Percentiles rank a stretch among this genome's conserved stretches.
These are phyloP conservation scores for Candida sphagnicola DNA, from an alignment of 805 yeast species.

Conservation along the genomic window DNA sequence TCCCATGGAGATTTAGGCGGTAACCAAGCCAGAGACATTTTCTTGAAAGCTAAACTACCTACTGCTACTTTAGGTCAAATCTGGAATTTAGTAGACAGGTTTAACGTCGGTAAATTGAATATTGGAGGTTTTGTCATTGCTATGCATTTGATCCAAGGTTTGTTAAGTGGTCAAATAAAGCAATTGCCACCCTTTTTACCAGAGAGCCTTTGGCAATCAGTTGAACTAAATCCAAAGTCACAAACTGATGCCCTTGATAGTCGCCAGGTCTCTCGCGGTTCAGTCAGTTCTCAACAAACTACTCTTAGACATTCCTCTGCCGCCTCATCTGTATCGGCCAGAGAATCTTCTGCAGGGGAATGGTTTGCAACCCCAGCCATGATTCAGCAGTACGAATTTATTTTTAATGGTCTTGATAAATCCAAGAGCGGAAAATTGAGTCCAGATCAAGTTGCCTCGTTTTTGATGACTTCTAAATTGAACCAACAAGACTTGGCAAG, in stretches of 20 bases:
- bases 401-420: conserved; percentile 78
- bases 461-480: conserved; percentile 82
- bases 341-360: conserved; percentile 26
- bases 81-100: conserved; percentile 84
- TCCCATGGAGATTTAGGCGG: conserved; percentile 62
- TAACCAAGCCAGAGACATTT: conserved; percentile 76
- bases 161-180: conserved; percentile 60
- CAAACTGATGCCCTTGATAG: neutral
- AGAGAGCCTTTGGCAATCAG: conserved; percentile 39
- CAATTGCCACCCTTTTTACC: conserved; percentile 48
- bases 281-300: conserved; percentile 32
- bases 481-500: conserved; percentile 80
- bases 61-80: conserved; percentile 74
- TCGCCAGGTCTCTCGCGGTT: conserved; percentile 28
- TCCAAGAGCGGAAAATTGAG: conserved; percentile 56
- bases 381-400: conserved; percentile 70
- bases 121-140: conserved; percentile 83
- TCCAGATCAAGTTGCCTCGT: conserved; percentile 81
- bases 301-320: conserved; percentile 26
- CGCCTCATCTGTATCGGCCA: conserved; percentile 8
- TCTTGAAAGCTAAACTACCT: conserved; percentile 84
- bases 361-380: conserved; percentile 72
- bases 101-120: conserved; percentile 66
- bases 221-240: conserved; percentile 8
- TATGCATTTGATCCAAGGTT: conserved; percentile 89